phyloP scores from a whole-genome alignment of 1,139 yeast species.

The Yamadazyma sp. region DNA sequence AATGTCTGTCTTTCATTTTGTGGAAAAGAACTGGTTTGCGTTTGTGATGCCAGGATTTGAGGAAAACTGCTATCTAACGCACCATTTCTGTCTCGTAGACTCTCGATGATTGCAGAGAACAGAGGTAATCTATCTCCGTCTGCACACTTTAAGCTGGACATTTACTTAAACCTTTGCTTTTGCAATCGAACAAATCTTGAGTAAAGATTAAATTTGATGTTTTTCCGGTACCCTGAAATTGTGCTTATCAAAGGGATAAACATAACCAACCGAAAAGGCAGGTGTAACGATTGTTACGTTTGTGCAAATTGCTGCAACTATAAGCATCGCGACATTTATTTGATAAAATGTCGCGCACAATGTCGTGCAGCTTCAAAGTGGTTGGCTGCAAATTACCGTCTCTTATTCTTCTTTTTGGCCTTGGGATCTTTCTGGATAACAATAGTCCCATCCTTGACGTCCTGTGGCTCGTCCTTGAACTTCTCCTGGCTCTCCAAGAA shows the following conservation, averaged over 20 bases:
- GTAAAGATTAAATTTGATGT: too few relatives aligned
- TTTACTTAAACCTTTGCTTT: background rate
- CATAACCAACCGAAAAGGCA: background rate
- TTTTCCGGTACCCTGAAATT: slow-evolving; percentile 2
- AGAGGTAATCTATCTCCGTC: slow-evolving; percentile 9
- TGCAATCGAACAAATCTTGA: background rate
- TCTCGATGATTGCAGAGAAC: slow-evolving; percentile 9
- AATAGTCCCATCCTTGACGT: slow-evolving; percentile 69
- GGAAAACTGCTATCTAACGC: too few relatives aligned
- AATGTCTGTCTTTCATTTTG: too few relatives aligned
- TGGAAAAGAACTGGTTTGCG: too few relatives aligned
- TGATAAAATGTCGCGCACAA: too few relatives aligned
- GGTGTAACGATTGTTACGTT: slow-evolving; percentile 1
- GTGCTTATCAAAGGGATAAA: too few relatives aligned
- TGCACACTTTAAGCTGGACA: slow-evolving; percentile 1
- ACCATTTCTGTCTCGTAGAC: background rate
- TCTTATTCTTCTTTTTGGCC: slow-evolving; percentile 14
- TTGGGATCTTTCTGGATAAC: slow-evolving; percentile 34
- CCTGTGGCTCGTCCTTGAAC: slow-evolving; percentile 67
- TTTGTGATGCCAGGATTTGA: too few relatives aligned
- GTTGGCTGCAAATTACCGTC: background rate
- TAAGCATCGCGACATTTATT: slow-evolving; percentile 1
- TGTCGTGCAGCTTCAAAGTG: background rate
- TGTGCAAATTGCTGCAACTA: slow-evolving; percentile 15
- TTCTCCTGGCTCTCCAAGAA: slow-evolving; percentile 73